These are phyloP conservation scores for Claviceps fusiformis DNA, from an alignment of 2,329 filamentous ascomycete species.

Conservation along the genomic window DNA sequence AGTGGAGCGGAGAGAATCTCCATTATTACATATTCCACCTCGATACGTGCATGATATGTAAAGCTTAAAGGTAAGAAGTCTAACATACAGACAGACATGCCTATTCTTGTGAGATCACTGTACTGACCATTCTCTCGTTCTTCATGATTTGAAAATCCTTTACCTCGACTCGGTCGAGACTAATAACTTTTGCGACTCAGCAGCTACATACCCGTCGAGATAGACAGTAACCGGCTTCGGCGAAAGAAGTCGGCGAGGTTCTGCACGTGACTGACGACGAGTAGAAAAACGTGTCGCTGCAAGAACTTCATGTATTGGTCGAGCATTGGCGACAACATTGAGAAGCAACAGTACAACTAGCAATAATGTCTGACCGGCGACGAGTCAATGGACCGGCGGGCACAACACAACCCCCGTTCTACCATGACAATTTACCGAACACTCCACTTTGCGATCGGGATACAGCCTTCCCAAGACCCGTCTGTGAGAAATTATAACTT, in stretches of 20 bases:
- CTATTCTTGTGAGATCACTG: too few relatives aligned
- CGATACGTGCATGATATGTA: conserved; percentile 2
- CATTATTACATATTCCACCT: neutral
- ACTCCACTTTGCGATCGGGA: conserved; percentile 40
- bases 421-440: conserved; percentile 33
- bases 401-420: conserved; percentile 62
- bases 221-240: too few relatives aligned
- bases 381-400: conserved; percentile 80
- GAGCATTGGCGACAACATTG: neutral
- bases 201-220: too few relatives aligned
- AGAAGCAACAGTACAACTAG: neutral
- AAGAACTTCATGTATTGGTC: neutral
- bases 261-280: neutral
- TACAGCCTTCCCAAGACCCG: conserved; percentile 57
- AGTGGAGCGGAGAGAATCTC: neutral
- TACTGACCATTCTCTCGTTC: too few relatives aligned
- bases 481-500: conserved; percentile 11
- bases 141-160: too few relatives aligned
- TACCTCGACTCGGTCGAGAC: too few relatives aligned
- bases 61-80: too few relatives aligned
- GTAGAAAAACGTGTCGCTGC: neutral
- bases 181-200: too few relatives aligned
- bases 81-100: too few relatives aligned
- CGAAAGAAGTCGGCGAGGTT: neutral
- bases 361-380: conserved; percentile 64